A percentile compares a stretch with the other conserved stretches of the same genome.
Conservation (phyloP, 768 basidiomycete species). For the Cyclocybe cylindracea region DNA sequence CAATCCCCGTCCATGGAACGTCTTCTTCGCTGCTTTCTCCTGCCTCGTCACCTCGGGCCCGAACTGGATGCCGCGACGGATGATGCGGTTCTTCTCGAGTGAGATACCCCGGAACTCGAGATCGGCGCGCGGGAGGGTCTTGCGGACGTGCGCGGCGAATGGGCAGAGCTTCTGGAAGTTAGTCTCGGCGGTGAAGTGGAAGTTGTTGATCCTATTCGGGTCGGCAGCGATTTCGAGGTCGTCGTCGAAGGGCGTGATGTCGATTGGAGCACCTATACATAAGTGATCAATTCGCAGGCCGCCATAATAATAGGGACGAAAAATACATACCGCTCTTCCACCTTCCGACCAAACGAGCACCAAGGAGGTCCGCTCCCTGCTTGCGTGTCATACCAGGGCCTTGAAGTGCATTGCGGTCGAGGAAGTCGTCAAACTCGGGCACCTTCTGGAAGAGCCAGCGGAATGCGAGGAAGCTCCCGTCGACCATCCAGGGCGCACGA, state of each 20-base stretch:
- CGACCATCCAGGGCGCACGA: slow-evolving; percentile 43
- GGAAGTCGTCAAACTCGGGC: slow-evolving; percentile 50
- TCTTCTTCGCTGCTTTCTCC: slow-evolving; percentile 36
- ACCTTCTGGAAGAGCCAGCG: slow-evolving; percentile 51
- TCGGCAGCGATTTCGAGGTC: slow-evolving; percentile 35
- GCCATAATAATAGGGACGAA: background rate
- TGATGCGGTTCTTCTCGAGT: slow-evolving; percentile 36
- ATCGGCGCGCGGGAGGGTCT: slow-evolving; percentile 45
- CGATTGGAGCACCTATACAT: slow-evolving; percentile 38
- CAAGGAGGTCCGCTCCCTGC: slow-evolving; percentile 38
- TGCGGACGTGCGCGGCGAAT: slow-evolving; percentile 47
- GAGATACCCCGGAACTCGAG: slow-evolving; percentile 27
- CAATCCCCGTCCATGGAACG: slow-evolving; percentile 46
- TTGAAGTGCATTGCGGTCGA: slow-evolving; percentile 38
- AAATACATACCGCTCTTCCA: slow-evolving; percentile 47
- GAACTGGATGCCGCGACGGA: slow-evolving; percentile 49
- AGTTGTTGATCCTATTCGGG: slow-evolving; percentile 41
- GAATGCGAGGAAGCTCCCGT: slow-evolving; percentile 55
- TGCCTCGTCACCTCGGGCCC: slow-evolving; percentile 46
- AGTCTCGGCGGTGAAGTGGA: slow-evolving; percentile 35
- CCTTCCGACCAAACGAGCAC: slow-evolving; percentile 43
- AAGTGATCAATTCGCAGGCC: background rate
- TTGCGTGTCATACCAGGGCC: slow-evolving; percentile 25
- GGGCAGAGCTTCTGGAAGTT: slow-evolving; percentile 40
- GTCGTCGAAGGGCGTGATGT: slow-evolving; percentile 41